Conservation (phyloP, 2,329 filamentous ascomycete genomes). For the Penicillium hordei region DNA sequence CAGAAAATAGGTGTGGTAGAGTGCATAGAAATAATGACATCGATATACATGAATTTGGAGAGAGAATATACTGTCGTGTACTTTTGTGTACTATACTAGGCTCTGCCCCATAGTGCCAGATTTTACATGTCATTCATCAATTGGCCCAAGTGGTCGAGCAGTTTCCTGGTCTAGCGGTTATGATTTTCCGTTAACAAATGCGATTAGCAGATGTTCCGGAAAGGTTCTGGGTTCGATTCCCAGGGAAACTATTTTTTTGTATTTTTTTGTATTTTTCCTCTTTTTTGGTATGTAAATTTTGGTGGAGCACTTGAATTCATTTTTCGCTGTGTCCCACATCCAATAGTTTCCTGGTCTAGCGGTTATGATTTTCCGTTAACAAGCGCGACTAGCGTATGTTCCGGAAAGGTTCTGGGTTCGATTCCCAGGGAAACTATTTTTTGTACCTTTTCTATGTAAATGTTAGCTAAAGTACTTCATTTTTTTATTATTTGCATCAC, state of each 20-base stretch:
- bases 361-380: constrained; percentile 9
- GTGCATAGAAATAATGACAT: too few relatives aligned
- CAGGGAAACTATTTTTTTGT: constrained; percentile 4
- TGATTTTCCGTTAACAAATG: constrained; percentile 10
- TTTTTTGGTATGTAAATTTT: too few relatives aligned
- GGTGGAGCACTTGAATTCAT: too few relatives aligned
- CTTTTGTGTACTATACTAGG: not conserved
- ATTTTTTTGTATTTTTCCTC: not conserved
- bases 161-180: constrained; percentile 10
- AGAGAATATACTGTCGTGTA: not conserved
- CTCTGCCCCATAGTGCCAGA: fast-evolving
- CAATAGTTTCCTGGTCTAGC: not conserved
- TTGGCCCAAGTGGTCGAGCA: not conserved
- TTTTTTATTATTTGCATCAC: not conserved
- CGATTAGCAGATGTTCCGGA: not conserved
- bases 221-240: constrained; percentile 10
- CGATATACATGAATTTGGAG: too few relatives aligned
- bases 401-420: constrained; percentile 8
- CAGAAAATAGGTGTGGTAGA: not conserved
- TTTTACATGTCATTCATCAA: too few relatives aligned
- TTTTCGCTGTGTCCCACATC: not conserved
- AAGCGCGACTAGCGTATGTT: not conserved
- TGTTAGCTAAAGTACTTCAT: not conserved
- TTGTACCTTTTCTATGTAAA: not conserved
- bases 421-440: constrained; percentile 10